Conservation (phyloP, 2,329 filamentous ascomycete species). For the Aspergillus pseudonomiae region DNA sequence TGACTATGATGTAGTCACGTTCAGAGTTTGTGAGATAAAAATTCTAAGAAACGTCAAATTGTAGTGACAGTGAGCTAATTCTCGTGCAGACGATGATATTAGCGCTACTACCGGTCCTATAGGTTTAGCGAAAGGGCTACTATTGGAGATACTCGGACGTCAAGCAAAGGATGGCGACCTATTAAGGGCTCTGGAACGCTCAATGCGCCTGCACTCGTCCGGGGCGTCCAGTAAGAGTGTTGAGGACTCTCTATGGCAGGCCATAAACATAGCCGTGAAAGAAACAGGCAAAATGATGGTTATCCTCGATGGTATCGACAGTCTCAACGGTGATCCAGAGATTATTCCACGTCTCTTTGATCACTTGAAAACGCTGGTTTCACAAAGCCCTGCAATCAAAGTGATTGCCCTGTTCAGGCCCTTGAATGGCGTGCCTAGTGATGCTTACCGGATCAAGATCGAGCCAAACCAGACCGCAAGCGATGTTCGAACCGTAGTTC, state of each 20-base stretch:
- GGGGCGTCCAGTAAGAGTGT: neutral
- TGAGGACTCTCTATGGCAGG: constrained; percentile 4
- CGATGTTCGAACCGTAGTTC: constrained; percentile 4
- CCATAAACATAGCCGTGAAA: neutral
- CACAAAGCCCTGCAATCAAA: constrained; percentile 1
- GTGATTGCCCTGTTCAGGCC: neutral
- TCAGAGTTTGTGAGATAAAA: neutral
- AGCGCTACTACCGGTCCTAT: neutral
- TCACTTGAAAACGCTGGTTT: neutral
- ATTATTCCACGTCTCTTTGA: constrained; percentile 1
- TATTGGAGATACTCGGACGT: neutral
- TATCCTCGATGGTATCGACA: constrained; percentile 1
- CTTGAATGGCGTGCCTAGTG: neutral
- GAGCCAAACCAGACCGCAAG: neutral
- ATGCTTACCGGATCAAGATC: neutral
- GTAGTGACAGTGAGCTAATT: neutral
- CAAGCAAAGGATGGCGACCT: neutral
- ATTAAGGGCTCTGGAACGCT: neutral
- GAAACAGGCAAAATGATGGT: neutral
- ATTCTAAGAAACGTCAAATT: too few relatives aligned
- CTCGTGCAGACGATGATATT: constrained; percentile 2
- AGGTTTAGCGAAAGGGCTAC: neutral
- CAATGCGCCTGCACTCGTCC: neutral
- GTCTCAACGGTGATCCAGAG: neutral
- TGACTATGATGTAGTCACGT: neutral